Base-by-base conservation (phyloP, 1,284 basidiomycete species). In the Ustilago sp. region DNA sequence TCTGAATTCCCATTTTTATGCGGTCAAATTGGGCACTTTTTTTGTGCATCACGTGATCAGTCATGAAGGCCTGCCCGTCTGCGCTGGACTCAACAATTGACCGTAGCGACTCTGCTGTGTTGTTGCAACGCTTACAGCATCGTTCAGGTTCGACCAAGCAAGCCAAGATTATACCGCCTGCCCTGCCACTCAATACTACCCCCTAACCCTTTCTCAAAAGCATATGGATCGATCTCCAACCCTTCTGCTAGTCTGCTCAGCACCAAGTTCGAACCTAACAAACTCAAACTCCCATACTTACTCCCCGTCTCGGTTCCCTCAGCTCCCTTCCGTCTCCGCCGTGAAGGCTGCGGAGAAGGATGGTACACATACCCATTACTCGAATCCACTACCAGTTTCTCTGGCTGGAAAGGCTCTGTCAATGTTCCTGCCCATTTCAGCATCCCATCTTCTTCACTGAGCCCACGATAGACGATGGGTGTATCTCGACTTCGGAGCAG, bases 311-410 rank as follows among this genome's bases (percentile, higher is more conserved):
- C 23, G 23, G 45, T 1, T 23, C 8, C 31, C 23, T 23, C 23
- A 13, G 8, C 3, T 17, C 13, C 13, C 43, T 53, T n/a, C 43
- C 19, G 7, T 45, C 41, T 36, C 3, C 62, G 53, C 2, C 52
- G 17, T 8, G 61, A 61, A 1, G 59, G 53, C 8, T 54, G 31
- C 0, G 85, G 85, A 1, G 83, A 86, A 1, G 85, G 86, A 59
- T 86, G 86, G 45, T 84, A 86, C 2, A 86, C 74, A 48, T 85
- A 86, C 6, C 86, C 86, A 7, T 79, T 79, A 3, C 17, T 28
- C 2, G 68, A 55, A 63, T 85, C 83, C 17, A 82, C 77, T 13
- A 70, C 61, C 7, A 86, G 68, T 5, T 59, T 13, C 2, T 73
- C 54, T 0, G 85, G 83, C 4, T 68, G 58, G 51, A 86, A 86